Conservation (phyloP, 306 rosid genomes). For the Medicago lupulina region DNA sequence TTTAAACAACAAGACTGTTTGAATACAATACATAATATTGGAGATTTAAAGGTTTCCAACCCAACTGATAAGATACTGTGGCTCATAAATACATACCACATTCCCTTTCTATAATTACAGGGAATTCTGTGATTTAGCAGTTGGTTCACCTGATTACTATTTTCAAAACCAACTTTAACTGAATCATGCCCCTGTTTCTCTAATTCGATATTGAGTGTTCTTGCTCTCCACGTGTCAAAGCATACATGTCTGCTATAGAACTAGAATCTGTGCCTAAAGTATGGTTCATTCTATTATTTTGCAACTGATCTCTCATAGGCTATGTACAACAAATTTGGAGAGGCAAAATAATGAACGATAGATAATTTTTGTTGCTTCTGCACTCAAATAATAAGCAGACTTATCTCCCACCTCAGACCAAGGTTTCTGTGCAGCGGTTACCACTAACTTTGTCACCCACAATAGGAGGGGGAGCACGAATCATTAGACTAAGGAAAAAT, state of each 20-base stretch:
- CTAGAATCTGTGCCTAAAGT: slow-evolving; percentile 13
- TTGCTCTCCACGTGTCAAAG: slow-evolving; percentile 12
- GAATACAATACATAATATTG: slow-evolving; percentile 28
- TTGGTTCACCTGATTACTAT: slow-evolving; percentile 14
- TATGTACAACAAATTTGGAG: slow-evolving; percentile 28
- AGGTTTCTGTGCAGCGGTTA: slow-evolving; percentile 47
- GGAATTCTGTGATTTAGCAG: slow-evolving; percentile 13
- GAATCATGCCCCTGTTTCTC: slow-evolving; percentile 26
- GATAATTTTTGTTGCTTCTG: background rate
- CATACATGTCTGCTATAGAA: background rate
- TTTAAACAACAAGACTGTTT: background rate
- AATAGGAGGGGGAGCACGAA: slow-evolving; percentile 53
- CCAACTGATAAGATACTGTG: slow-evolving; percentile 24
- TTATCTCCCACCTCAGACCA: slow-evolving; percentile 35
- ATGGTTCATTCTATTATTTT: slow-evolving; percentile 11
- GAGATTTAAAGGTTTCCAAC: background rate
- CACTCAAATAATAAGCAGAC: background rate
- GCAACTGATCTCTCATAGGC: slow-evolving; percentile 19
- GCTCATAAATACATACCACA: slow-evolving; percentile 23
- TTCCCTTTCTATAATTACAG: slow-evolving; percentile 10
- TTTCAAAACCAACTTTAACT: slow-evolving; percentile 3
- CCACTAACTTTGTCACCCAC: slow-evolving; percentile 40
- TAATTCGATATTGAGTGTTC: slow-evolving; percentile 4
- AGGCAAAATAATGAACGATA: slow-evolving; percentile 34
- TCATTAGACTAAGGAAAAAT: slow-evolving; percentile 66